Percentiles rank a stretch among this genome's conserved stretches.
phyloP scores from a whole-genome alignment of 805 yeast genomes.

The Candida argentea region DNA sequence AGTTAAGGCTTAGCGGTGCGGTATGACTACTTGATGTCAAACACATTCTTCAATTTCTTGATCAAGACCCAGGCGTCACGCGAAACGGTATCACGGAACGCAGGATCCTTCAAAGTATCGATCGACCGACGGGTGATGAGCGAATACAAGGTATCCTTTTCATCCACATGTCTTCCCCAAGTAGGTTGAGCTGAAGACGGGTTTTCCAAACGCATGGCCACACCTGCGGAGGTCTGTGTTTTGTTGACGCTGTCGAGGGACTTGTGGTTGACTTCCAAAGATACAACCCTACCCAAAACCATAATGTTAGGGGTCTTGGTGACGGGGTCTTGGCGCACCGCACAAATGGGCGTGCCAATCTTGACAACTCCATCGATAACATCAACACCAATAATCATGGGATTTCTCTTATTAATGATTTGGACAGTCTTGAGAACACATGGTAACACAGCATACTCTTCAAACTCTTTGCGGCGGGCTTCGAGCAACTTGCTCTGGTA shows the following conservation, averaged over 20 bases:
- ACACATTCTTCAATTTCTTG: constrained; percentile 77
- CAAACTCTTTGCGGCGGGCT: constrained; percentile 79
- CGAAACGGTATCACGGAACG: constrained; percentile 88
- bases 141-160: constrained; percentile 84
- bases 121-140: constrained; percentile 81
- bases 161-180: constrained; percentile 99
- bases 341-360: constrained; percentile 91
- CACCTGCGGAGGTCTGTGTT: constrained; percentile 97
- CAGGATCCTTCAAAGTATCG: constrained; percentile 96
- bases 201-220: constrained; percentile 93
- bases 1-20: neutral
- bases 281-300: constrained; percentile 78
- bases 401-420: constrained; percentile 95
- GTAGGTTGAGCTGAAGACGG: constrained; percentile 90
- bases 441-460: constrained; percentile 88
- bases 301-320: constrained; percentile 65
- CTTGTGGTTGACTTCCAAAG: constrained; percentile 95
- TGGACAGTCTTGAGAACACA: constrained; percentile 90
- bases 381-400: constrained; percentile 99
- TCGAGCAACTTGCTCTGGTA: constrained; percentile 85
- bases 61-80: constrained; percentile 94
- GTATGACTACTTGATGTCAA: constrained; percentile 57
- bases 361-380: constrained; percentile 84
- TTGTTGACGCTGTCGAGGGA: constrained; percentile 70
- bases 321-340: constrained; percentile 79